Conservation (phyloP, 2,329 filamentous ascomycete species). For the Aspergillus transmontanensis region DNA sequence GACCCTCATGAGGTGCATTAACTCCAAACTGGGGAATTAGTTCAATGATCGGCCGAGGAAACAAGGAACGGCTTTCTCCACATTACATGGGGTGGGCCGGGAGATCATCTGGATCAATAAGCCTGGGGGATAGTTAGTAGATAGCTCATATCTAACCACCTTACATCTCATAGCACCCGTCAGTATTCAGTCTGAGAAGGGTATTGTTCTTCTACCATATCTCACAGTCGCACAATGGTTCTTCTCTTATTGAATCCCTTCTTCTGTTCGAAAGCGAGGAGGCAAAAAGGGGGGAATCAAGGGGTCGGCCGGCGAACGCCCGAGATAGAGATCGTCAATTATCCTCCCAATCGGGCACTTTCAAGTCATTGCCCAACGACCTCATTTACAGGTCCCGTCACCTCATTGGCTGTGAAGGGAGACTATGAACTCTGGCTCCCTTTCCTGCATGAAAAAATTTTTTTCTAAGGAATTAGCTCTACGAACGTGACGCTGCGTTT, state of each 20-base stretch:
- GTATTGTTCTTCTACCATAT: not conserved
- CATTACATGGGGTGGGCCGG: not conserved
- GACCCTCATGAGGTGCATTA: not conserved
- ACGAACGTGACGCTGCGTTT: not conserved
- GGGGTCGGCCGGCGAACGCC: slow-evolving; percentile 4
- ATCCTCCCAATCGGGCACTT: not conserved
- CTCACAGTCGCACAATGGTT: not conserved
- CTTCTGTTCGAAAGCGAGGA: not conserved
- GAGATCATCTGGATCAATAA: not conserved
- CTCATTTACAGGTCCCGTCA: not conserved
- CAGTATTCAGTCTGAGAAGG: not conserved
- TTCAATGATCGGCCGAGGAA: not conserved
- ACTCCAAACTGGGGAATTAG: not conserved
- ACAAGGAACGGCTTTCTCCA: not conserved
- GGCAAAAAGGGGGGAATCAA: slow-evolving; percentile 10
- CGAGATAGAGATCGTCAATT: slow-evolving; percentile 18
- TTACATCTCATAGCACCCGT: not conserved
- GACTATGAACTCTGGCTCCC: not conserved
- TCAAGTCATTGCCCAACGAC: not conserved
- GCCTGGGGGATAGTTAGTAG: not conserved
- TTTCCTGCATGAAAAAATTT: not conserved
- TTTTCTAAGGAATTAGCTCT: not conserved
- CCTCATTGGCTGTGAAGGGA: not conserved
- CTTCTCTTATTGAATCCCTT: no score
- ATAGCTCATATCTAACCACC: not conserved